A percentile compares a stretch with the other conserved stretches of the same genome.
phyloP scores from a whole-genome alignment of 2,329 filamentous ascomycete genomes.

The Colletotrichum gloeosporioides region DNA sequence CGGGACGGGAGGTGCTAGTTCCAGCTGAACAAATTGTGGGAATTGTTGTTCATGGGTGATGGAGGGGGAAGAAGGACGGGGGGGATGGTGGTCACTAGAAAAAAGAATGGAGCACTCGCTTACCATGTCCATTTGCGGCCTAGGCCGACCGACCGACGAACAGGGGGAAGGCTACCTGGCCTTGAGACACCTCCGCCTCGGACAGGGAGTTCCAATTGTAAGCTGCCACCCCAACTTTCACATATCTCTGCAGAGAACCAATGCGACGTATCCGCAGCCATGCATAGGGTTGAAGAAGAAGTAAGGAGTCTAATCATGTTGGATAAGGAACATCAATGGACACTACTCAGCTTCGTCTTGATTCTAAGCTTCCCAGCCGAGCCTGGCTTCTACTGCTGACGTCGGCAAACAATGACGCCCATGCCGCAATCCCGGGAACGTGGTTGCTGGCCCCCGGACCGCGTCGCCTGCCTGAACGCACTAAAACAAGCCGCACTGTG shows the following conservation, averaged over 20 bases:
- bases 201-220: no score
- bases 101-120: neutral
- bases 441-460: no score
- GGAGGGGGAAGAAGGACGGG: neutral
- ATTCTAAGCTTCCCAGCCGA: no score
- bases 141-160: neutral
- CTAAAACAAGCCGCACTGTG: neutral
- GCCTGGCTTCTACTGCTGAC: neutral
- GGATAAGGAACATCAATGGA: no score
- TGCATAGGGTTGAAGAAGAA: no score
- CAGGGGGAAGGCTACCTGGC: neutral
- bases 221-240: neutral
- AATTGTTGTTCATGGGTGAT: neutral
- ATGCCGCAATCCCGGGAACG: neutral
- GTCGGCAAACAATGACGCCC: neutral
- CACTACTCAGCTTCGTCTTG: no score
- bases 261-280: no score
- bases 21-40: neutral
- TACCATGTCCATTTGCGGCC: conserved; percentile 2
- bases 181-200: neutral
- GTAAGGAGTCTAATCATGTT: no score
- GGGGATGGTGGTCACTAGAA: neutral
- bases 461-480: neutral
- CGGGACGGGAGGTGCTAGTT: neutral
- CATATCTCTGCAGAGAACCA: neutral